Evolutionary conservation across 2,329 filamentous ascomycete species (phyloP).

Genomic region (Colletotrichum kahawae): DNA sequence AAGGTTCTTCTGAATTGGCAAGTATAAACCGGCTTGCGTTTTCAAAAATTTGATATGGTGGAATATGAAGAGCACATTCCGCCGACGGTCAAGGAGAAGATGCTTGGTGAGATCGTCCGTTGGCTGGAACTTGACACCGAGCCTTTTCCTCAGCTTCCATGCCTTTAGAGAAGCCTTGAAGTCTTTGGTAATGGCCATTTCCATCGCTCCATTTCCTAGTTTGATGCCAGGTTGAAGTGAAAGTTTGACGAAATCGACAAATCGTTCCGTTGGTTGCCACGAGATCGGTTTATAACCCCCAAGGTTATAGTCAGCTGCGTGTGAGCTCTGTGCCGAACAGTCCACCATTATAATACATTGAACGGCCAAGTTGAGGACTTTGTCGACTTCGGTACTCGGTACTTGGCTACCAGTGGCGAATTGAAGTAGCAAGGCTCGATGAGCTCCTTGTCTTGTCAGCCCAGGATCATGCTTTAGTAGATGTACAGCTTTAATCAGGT

Average conservation of each 20-base stretch:
- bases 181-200: neutral
- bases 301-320: too few species aligned
- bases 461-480: too few species aligned
- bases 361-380: too few species aligned
- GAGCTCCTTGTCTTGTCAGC: too few species aligned
- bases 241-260: neutral
- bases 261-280: too few species aligned
- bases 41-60: neutral
- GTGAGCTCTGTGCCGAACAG: too few species aligned
- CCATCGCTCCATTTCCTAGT: rapidly evolving
- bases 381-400: too few species aligned
- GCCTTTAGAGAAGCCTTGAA: neutral
- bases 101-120: neutral
- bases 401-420: too few species aligned
- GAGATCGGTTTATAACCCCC: too few species aligned
- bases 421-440: too few species aligned
- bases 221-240: neutral
- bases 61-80: neutral
- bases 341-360: too few species aligned
- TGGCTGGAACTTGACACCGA: neutral
- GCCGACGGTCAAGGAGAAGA: neutral
- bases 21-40: neutral
- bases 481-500: too few species aligned
- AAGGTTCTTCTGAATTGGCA: neutral
- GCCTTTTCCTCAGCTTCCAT: neutral